phyloP scores from a whole-genome alignment of 73 alveolate genomes.

The Urostyla sp. region DNA sequence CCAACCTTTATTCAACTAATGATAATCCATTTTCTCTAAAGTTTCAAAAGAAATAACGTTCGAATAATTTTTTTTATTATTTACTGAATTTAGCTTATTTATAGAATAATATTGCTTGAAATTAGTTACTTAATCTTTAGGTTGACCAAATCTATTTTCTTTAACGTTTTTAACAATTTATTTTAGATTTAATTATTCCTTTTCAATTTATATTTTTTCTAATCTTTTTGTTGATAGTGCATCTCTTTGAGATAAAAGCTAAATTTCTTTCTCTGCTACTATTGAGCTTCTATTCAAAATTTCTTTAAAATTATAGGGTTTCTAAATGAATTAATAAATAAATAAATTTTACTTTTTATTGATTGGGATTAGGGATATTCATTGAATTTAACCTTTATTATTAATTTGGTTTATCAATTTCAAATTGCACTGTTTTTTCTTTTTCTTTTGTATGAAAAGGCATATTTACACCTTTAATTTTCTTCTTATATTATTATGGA shows the following conservation, averaged over 20 bases:
- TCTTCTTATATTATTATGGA: conserved; percentile 45
- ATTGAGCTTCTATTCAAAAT: not conserved
- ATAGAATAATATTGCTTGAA: too few species aligned
- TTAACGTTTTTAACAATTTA: not conserved
- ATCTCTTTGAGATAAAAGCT: too few species aligned
- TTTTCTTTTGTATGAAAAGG: conserved; percentile 63
- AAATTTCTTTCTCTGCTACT: not conserved
- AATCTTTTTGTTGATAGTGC: too few species aligned
- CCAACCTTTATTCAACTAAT: conserved; percentile 32
- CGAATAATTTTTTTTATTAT: not conserved
- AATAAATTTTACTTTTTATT: not conserved
- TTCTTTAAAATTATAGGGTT: not conserved
- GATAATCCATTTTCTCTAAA: conserved; percentile 57
- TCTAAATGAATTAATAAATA: not conserved
- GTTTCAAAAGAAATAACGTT: conserved; percentile 15
- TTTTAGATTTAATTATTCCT: not conserved
- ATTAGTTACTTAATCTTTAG: not conserved
- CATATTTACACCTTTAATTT: conserved; percentile 60
- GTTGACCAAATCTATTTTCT: not conserved
- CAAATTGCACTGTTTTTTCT: not conserved
- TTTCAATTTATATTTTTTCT: too few species aligned
- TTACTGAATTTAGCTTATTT: too few species aligned
- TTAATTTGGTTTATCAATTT: not conserved
- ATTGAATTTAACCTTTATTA: not conserved
- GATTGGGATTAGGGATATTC: not conserved